Conservation (phyloP, 345 rosid genomes). For the Passiflora organensis region DNA sequence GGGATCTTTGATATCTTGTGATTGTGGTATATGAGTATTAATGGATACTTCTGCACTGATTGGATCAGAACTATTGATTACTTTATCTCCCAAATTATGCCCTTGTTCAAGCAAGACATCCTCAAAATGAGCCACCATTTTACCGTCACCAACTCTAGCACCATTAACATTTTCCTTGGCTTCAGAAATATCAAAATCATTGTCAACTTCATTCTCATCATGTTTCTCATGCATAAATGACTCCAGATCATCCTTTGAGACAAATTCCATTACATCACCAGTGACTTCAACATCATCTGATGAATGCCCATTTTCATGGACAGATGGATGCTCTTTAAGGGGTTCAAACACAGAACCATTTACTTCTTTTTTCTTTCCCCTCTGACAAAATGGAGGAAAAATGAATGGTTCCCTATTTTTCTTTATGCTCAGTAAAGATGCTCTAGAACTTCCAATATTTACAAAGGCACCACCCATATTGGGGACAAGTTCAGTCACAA, state of each 20-base stretch:
- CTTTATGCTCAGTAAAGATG: slow-evolving; percentile 85
- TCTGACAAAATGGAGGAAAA: slow-evolving; percentile 74
- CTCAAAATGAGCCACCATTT: slow-evolving; percentile 37
- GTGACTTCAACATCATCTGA: slow-evolving; percentile 36
- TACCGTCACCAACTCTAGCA: slow-evolving; percentile 42
- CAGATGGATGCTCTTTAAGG: slow-evolving; percentile 31
- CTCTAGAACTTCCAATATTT: slow-evolving; percentile 73
- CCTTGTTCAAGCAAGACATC: slow-evolving; percentile 39
- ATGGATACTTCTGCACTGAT: slow-evolving; percentile 27
- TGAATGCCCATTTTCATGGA: slow-evolving; percentile 27
- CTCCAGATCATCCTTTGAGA: slow-evolving; percentile 34
- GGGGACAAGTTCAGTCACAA: slow-evolving; percentile 77
- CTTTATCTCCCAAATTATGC: slow-evolving; percentile 43
- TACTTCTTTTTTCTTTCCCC: slow-evolving; percentile 38
- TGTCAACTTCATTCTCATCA: slow-evolving; percentile 62
- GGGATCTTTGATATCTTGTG: slow-evolving; percentile 25
- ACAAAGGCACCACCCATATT: slow-evolving; percentile 99
- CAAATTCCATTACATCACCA: slow-evolving; percentile 49
- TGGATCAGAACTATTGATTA: slow-evolving; percentile 23
- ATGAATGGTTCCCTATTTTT: slow-evolving; percentile 72
- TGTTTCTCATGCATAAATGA: slow-evolving; percentile 38
- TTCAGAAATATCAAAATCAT: slow-evolving; percentile 58
- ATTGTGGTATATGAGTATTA: slow-evolving; percentile 29
- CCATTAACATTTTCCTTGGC: slow-evolving; percentile 51
- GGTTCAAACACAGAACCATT: slow-evolving; percentile 34